Evolutionary conservation across 371 early-diverging fungal genomes (phyloP), one percentile per base, ranked within the genome.

Genomic region (Mortierella sp.): DNA sequence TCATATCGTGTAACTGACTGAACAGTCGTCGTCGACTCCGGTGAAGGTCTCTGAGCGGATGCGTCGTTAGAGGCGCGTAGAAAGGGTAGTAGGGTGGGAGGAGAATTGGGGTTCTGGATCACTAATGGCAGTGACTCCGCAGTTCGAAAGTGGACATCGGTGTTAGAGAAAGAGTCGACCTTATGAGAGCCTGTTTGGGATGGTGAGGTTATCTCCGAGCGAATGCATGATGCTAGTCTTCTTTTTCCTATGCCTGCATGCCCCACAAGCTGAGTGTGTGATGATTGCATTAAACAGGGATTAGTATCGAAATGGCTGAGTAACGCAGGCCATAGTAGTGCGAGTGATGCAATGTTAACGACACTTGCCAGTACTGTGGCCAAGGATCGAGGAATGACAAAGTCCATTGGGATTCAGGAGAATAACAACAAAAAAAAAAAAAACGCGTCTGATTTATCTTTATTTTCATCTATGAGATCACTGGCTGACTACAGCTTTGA

Each of bases 211-310:
- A 64, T 37, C 43, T 63, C 75, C 27, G 58, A 53, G 12, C 61
- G 60, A 19, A 76, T 76, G 42, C 24, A 64, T 12, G 78, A 60
- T 0, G 78, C 78, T 5, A 76, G 56, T 19, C 70, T 39, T 21
- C 78, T 44, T 43, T 76, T 76, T 5, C 78, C 78, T 41, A 70
- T 70, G 32, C 78, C 70, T 19, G 78, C 78, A 50, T 69, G 78
- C 4, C 78, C 78, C 27, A 76, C 52, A 15, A 76, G 50, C 78
- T 76, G 55, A 17, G 15, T 15, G 30, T 11, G 27, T 24, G 21
- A 3, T 21, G 14, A 11, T 7, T 32, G 11, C 8, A 14, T 23
- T 5, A 0, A 12, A 27, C 7, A 23, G 24, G 37, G 37, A 54
- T 43, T 42, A 56, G 41, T 52, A 9, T 44, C 48, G 2, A 47